These are phyloP conservation scores for Hibiscus syriacus DNA, from an alignment of 345 rosid species.

Conservation along the genomic window DNA sequence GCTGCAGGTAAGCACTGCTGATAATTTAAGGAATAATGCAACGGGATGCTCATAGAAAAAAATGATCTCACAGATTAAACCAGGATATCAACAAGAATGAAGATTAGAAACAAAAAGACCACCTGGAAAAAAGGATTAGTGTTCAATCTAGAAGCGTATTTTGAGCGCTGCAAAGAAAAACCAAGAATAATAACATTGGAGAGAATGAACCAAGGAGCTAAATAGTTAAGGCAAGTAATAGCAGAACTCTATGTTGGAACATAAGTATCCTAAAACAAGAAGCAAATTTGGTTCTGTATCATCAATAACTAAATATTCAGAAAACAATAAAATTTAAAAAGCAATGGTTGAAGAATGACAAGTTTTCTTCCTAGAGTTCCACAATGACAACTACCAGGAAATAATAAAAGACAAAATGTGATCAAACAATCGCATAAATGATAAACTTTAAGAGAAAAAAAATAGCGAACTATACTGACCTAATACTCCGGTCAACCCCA, in stretches of 20 bases:
- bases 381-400: not conserved
- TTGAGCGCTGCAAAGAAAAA: not conserved
- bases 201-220: not conserved
- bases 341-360: not conserved
- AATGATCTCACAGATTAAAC: not conserved
- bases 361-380: not conserved
- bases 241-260: not conserved
- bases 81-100: not conserved
- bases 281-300: no score
- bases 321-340: not conserved
- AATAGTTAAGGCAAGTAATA: not conserved
- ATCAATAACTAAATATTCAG: not conserved
- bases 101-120: not conserved
- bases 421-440: not conserved
- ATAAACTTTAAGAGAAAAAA: not conserved
- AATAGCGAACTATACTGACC: conserved; percentile 29
- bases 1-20: not conserved
- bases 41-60: not conserved
- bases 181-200: not conserved
- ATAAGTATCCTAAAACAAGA: not conserved
- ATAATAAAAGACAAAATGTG: not conserved
- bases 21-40: not conserved
- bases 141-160: not conserved
- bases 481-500: conserved; percentile 35
- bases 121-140: not conserved